Evolutionary conservation across 495 filamentous ascomycete species (phyloP).

Genomic region (Podospora didyma): DNA sequence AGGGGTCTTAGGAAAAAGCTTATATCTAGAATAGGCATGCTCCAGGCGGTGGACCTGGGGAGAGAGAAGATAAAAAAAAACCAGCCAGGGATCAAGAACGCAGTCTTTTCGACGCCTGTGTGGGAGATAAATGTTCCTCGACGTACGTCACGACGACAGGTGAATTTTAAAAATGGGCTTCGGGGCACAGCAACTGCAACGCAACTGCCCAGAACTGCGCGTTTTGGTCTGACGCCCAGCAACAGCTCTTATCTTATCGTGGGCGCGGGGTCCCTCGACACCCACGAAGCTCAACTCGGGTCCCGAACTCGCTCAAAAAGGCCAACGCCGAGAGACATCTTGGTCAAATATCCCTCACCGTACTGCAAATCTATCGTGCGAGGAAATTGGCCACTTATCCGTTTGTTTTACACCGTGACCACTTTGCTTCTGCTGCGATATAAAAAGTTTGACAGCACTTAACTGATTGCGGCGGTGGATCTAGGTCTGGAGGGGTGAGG

Average conservation of each 20-base stretch:
- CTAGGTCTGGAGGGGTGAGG: conserved; percentile 1
- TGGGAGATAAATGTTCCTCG: not conserved
- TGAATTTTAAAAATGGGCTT: not conserved
- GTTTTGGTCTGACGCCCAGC: not conserved
- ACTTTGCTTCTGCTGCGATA: not conserved
- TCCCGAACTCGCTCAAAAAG: not conserved
- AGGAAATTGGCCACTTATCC: not conserved
- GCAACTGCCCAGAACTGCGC: not conserved
- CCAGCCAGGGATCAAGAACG: conserved; percentile 2
- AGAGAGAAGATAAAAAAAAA: not conserved
- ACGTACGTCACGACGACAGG: not conserved
- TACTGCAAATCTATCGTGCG: not conserved
- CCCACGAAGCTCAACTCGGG: not conserved
- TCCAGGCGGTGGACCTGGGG: conserved; percentile 22
- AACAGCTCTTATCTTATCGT: conserved; percentile 34
- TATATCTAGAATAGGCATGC: conserved; percentile 20
- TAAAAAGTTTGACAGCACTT: not conserved
- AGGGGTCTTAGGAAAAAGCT: conserved; percentile 20
- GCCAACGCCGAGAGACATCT: conserved; percentile 2
- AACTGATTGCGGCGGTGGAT: not conserved
- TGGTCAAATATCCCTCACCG: conserved; percentile 18
- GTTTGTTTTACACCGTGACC: not conserved
- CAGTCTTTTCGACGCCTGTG: not conserved
- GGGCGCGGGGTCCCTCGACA: conserved; percentile 23
- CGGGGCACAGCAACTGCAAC: not conserved